Base-by-base conservation (phyloP, 192 early-diverging fungal species). In the Backusella macrospora region DNA sequence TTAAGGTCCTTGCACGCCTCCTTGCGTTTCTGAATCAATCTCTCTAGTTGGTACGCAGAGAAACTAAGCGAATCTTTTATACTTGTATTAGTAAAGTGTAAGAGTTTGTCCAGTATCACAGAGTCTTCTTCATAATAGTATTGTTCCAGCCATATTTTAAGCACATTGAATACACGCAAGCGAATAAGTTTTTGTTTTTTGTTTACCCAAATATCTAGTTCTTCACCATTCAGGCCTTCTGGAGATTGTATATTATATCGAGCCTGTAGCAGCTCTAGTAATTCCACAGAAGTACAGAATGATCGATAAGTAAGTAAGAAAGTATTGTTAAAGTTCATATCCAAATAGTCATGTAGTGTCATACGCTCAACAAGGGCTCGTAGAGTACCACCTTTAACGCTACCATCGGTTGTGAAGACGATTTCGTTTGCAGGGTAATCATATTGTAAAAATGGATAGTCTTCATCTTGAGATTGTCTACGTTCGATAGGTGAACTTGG, bases 231-330 rank as follows among this genome's bases (percentile, higher is more conserved):
- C 49, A 99, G 74, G 15, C 80, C 88, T 18, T 65, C 48, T 1
- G 96, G 96, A 16, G 95, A 90, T 70, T 84, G 67, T 39, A 98
- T 89, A 55, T 84, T 79, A 82, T 93, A 99, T 75, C 98, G 90
- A 34, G 79, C 77, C 76, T 90, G 89, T 62, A 99, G 82, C 18
- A 89, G 75, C 6, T 87, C 83, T 44, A 97, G 87, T 21, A 99
- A 85, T 72, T 94, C 91, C 6, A 83, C 84, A 0, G 95, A 91
- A 0, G 91, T 89, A 4, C 91, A 91, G 75, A 98, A 98, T 10
- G 96, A 95, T 38, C 94, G 94, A 84, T 97, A 99, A 3, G 98
- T 98, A 43, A 99, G 83, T 69, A 99, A 74, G 79, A 99, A 98
- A 0, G 95, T 93, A 37, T 86, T 87, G 42, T 89, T 91, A 82